Evolutionary conservation across 2,329 filamentous ascomycete species (phyloP).

Genomic region (Sclerotinia glacialis): DNA sequence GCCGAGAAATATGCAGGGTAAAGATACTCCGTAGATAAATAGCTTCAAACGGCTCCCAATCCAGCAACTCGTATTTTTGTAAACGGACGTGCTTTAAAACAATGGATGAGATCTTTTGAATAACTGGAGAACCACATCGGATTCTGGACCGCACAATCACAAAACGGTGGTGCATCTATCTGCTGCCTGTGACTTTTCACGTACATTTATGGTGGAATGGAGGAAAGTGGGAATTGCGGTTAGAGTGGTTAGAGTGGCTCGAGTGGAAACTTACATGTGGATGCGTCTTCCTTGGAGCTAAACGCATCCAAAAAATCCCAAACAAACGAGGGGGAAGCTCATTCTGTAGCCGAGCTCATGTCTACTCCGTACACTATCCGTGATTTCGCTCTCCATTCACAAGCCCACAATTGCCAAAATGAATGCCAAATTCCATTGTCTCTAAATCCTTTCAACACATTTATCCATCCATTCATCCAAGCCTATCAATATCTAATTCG

Average conservation of each 20-base stretch:
- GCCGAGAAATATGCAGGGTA: neutral
- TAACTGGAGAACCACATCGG: neutral
- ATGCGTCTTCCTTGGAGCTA: neutral
- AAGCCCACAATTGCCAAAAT: neutral
- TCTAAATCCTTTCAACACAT: neutral
- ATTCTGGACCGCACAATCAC: neutral
- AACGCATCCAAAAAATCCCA: neutral
- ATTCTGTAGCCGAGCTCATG: conserved; percentile 6
- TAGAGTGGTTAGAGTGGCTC: neutral
- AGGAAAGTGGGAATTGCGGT: conserved; percentile 3
- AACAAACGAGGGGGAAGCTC: conserved; percentile 5
- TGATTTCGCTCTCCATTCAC: neutral
- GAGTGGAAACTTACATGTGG: neutral
- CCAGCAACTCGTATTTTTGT: neutral
- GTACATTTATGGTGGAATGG: neutral
- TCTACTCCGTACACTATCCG: too few relatives aligned
- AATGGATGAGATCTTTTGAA: neutral
- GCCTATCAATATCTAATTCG: neutral
- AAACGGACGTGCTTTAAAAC: neutral
- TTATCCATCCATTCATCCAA: neutral
- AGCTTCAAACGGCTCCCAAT: neutral
- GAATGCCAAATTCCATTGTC: neutral
- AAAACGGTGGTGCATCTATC: neutral
- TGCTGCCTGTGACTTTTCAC: neutral
- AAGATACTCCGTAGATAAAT: neutral